These are phyloP conservation scores for Calcarisporium arbuscula DNA, from an alignment of 2,329 filamentous ascomycete genomes.

Conservation along the genomic window DNA sequence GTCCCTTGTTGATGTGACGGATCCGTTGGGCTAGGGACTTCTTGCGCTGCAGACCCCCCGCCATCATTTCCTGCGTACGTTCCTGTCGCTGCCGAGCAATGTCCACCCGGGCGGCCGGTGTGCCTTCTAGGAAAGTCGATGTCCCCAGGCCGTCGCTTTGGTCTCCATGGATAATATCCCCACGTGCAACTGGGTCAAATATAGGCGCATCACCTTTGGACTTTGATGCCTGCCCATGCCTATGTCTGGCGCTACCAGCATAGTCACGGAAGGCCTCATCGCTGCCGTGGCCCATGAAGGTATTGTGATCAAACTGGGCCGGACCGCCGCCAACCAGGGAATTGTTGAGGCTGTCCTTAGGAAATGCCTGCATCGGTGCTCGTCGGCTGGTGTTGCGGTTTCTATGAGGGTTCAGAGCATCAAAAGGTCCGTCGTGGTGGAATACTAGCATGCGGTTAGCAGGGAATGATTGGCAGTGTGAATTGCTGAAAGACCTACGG, in stretches of 20 bases:
- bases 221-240: constrained; percentile 13
- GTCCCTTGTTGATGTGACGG: constrained; percentile 71
- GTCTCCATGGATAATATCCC: constrained; percentile 74
- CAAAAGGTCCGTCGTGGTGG: constrained; percentile 95
- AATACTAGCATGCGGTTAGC: constrained; percentile 56
- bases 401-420: constrained; percentile 90
- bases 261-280: constrained; percentile 88
- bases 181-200: constrained; percentile 63
- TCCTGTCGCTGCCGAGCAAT: constrained; percentile 71
- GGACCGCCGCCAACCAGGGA: constrained; percentile 82
- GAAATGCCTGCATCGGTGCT: constrained; percentile 97
- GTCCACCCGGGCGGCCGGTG: constrained; percentile 74
- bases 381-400: constrained; percentile 77
- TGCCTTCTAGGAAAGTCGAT: constrained; percentile 91
- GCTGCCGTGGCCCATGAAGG: constrained; percentile 74
- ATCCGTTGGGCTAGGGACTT: constrained; percentile 93
- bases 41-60: constrained; percentile 70
- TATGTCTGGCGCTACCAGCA: constrained; percentile 33
- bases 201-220: constrained; percentile 39
- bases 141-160: constrained; percentile 81
- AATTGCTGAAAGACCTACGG: constrained; percentile 48
- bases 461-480: background rate
- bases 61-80: constrained; percentile 50
- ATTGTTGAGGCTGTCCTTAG: constrained; percentile 88
- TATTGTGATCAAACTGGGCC: constrained; percentile 71